Conservation (phyloP, 208 protist species). For the Crithidia thermophila region DNA sequence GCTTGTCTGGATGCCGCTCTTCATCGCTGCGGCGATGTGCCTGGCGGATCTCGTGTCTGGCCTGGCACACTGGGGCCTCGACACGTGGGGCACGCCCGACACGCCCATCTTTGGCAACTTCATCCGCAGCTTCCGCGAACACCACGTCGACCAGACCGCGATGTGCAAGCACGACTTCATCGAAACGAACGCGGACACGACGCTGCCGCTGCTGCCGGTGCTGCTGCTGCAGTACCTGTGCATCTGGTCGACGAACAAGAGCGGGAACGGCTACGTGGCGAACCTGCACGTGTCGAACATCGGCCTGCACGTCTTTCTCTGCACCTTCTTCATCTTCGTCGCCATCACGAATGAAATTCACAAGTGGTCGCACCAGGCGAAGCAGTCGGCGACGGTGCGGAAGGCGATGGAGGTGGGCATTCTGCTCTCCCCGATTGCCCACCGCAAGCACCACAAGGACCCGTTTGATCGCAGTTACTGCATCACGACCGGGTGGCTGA, state of each 20-base stretch:
- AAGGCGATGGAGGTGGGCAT: conserved; percentile 75
- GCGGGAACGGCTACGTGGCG: conserved; percentile 49
- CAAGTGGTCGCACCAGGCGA: conserved; percentile 92
- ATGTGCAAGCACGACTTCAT: conserved; percentile 95
- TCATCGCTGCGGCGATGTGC: conserved; percentile 79
- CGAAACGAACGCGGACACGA: conserved; percentile 96
- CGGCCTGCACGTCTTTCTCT: conserved; percentile 69
- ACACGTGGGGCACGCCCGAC: conserved; percentile 93
- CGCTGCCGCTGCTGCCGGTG: conserved; percentile 82
- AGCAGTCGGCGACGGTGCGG: conserved; percentile 59
- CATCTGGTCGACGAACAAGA: conserved; percentile 39
- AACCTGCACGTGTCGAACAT: conserved; percentile 69
- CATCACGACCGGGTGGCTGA: conserved; percentile 96
- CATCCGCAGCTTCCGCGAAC: conserved; percentile 95
- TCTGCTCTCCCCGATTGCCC: conserved; percentile 81
- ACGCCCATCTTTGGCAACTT: conserved; percentile 92
- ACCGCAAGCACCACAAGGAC: conserved; percentile 92
- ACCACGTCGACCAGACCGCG: conserved; percentile 92
- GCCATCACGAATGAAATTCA: conserved; percentile 95
- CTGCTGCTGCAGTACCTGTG: conserved; percentile 56
- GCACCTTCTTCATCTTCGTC: conserved; percentile 80
- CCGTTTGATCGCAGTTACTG: conserved; percentile 94
- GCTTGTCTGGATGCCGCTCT: conserved; percentile 72
- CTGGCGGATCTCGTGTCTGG: conserved; percentile 92
- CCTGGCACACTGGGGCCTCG: conserved; percentile 93